Base-by-base conservation (phyloP, 2,329 filamentous ascomycete genomes). In the Aureobasidium vineae region DNA sequence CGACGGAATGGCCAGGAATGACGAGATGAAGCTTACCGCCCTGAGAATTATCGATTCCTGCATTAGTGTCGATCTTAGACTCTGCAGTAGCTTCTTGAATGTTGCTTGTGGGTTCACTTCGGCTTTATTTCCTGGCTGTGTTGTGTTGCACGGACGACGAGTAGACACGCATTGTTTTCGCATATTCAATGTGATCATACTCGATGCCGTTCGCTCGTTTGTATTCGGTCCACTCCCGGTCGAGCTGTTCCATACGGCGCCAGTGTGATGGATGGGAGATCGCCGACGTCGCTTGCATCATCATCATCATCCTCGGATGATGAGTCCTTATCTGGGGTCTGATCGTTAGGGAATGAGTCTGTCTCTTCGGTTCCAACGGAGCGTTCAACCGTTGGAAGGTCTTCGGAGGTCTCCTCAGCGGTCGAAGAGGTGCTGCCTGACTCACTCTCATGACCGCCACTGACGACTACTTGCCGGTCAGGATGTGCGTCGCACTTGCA, bases 401-500 rank as follows among this genome's bases (percentile, higher is more conserved):
- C 21, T 26, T 26, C 26, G n/a, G 6, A 1, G 23, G 8, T 26
- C n/a, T 26, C 21, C 10, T 13, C 15, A 43, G 40, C 2, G 15
- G 5, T n/a, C 40, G 19, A 15, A 16, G 40, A 15, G 6, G 15
- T 19, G 19, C 15, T 16, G 6, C 19, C 40, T 16, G 40, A 19
- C 19, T n/a, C 15, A 19, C 19, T 19, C 15, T 43, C 40, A 2
- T 43, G 5, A 2, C 10, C 41, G 2, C 21, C 41, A n/a, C 6
- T 21, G 5, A 6, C 19, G 21, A n/a, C 19, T 19, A 45, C 23
- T 15, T 53, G 19, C 7, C 50, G 28, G 19, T 53, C 28, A 15
- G 50, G 50, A 53, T 53, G 50, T 33, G 50, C 50, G 19, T 53
- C 50, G 19, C 50, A 53, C 11, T 21, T 53, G 31, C 50, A 53